Evolutionary conservation across 495 filamentous ascomycete species (phyloP).

Genomic region (Hypoxylon subgilvum): DNA sequence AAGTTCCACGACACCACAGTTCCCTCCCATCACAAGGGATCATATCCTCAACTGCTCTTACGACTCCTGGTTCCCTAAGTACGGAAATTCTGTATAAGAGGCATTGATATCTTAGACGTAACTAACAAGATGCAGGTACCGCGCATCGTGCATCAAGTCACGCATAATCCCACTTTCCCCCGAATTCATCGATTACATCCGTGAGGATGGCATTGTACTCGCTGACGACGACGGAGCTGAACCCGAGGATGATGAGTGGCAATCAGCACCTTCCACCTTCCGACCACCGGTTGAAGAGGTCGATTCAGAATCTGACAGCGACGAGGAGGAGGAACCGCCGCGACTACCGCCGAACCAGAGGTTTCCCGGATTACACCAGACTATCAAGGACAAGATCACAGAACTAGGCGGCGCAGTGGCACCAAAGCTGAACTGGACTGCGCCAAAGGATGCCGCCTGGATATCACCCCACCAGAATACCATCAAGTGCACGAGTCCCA

Average conservation of each 20-base stretch:
- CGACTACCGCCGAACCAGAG: conserved; percentile 50
- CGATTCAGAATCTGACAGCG: conserved; percentile 51
- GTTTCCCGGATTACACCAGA: conserved; percentile 72
- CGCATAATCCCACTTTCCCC: conserved; percentile 76
- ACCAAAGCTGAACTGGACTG: conserved; percentile 97
- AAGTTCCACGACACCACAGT: conserved; percentile 52
- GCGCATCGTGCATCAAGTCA: conserved; percentile 79
- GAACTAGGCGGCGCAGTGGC: conserved; percentile 81
- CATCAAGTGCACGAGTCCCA: conserved; percentile 82
- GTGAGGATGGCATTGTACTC: conserved; percentile 89
- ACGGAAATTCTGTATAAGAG: conserved; percentile 35
- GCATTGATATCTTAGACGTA: background rate
- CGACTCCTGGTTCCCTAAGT: conserved; percentile 85
- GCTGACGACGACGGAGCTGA: conserved; percentile 60
- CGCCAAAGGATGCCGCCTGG: conserved; percentile 96
- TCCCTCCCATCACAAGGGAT: conserved; percentile 78
- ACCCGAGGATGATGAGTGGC: conserved; percentile 56
- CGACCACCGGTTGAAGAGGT: conserved; percentile 43
- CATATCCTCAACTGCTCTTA: conserved; percentile 96
- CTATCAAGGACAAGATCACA: conserved; percentile 75
- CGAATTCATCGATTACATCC: conserved; percentile 83
- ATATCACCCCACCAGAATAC: conserved; percentile 85
- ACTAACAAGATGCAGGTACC: conserved; percentile 62
- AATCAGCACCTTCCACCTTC: conserved; percentile 42
- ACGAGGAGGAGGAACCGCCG: conserved; percentile 42